Evolutionary conservation across 495 filamentous ascomycete genomes (phyloP).

Genomic region (Xanthoparmelia taractica): DNA sequence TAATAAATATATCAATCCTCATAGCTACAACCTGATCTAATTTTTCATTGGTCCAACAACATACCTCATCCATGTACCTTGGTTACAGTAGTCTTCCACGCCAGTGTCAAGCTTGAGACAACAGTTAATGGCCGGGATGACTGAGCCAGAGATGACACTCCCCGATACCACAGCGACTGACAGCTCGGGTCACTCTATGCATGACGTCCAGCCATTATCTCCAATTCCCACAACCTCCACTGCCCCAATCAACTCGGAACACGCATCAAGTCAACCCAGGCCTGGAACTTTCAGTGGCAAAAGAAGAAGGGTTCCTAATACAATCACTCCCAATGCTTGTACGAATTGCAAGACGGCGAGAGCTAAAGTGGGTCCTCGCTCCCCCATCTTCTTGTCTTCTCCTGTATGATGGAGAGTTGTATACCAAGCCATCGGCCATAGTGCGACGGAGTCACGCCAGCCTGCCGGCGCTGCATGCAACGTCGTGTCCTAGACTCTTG

Average conservation of each 20-base stretch:
- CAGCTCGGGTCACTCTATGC: constrained; percentile 4
- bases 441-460: constrained; percentile 24
- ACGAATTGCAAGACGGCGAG: constrained; percentile 30
- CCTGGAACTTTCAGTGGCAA: constrained; percentile 5
- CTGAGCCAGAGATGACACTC: background rate
- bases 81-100: background rate
- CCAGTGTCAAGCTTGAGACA: background rate
- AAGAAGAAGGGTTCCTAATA: constrained; percentile 24
- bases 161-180: constrained; percentile 4
- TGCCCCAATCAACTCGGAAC: background rate
- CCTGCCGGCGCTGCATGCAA: constrained; percentile 19
- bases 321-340: constrained; percentile 30
- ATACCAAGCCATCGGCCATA: constrained; percentile 7
- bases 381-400: background rate
- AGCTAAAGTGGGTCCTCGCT: constrained; percentile 23
- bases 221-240: background rate
- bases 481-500: constrained; percentile 18
- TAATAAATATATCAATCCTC: too few relatives aligned
- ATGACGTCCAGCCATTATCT: constrained; percentile 6
- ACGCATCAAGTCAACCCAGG: constrained; percentile 3
- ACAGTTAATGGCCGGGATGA: background rate
- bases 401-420: background rate
- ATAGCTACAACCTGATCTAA: too few relatives aligned
- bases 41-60: background rate
- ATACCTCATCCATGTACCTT: background rate